These are phyloP conservation scores for Isoetes taiwanensis DNA, from an alignment of 75 land plant species.

Conservation along the genomic window DNA sequence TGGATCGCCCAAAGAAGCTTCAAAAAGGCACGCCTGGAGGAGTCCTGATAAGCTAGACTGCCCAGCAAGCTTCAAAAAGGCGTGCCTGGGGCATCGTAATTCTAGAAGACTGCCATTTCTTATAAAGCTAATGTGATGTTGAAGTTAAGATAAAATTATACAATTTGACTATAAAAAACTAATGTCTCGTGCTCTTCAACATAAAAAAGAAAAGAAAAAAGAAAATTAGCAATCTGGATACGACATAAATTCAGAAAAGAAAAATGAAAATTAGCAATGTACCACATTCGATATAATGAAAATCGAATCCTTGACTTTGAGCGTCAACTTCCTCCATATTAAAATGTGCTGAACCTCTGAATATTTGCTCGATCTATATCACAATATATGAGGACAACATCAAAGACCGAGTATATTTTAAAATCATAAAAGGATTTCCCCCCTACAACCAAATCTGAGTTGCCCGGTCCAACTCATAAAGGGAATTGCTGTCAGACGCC, in stretches of 20 bases:
- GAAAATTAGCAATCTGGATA: constrained; percentile 30
- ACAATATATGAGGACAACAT: background rate
- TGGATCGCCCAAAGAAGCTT: too few relatives aligned
- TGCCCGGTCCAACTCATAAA: constrained; percentile 87
- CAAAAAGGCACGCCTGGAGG: too few relatives aligned
- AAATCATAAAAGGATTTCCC: background rate
- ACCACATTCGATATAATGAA: constrained; percentile 32
- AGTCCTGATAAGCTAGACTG: constrained; percentile 85
- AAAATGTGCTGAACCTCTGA: background rate
- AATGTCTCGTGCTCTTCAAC: background rate
- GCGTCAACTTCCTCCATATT: constrained; percentile 66
- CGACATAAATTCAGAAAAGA: constrained; percentile 47
- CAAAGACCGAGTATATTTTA: background rate
- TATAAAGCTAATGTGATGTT: constrained; percentile 38
- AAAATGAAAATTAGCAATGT: constrained; percentile 51
- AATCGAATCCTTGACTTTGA: constrained; percentile 57
- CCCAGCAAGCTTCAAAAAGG: constrained; percentile 81
- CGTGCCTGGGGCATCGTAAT: constrained; percentile 62
- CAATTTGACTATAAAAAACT: too few relatives aligned
- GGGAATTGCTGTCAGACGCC: constrained; percentile 71
- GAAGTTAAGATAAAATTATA: constrained; percentile 33
- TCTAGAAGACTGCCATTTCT: constrained; percentile 75
- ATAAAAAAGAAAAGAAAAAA: constrained; percentile 4
- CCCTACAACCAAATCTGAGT: constrained; percentile 47
- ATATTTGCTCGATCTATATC: background rate